phyloP scores from a whole-genome alignment of 495 filamentous ascomycete species.

The Penicillium samsonianum region DNA sequence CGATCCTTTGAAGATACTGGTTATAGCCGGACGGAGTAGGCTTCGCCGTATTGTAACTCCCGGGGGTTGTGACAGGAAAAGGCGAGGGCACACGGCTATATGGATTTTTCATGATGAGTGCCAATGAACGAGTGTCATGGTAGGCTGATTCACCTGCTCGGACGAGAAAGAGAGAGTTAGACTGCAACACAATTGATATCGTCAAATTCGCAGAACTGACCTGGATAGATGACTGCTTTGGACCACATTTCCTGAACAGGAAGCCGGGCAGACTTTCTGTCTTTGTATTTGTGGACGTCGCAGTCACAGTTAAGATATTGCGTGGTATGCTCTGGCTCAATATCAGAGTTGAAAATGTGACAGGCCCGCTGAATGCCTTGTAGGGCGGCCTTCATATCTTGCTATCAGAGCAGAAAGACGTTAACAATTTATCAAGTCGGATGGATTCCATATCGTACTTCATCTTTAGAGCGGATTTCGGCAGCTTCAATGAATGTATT shows the following conservation, averaged over 20 bases:
- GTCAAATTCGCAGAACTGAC: conserved; percentile 22
- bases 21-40: neutral
- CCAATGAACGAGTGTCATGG: neutral
- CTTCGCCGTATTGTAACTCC: neutral
- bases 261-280: conserved; percentile 36
- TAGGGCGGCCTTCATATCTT: conserved; percentile 13
- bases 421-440: neutral
- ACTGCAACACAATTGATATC: neutral
- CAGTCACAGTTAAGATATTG: conserved; percentile 32
- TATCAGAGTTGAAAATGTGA: conserved; percentile 48
- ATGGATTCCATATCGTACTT: neutral
- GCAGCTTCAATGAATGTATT: neutral
- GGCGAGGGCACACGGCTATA: conserved; percentile 33
- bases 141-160: neutral
- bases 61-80: conserved; percentile 23
- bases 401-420: neutral
- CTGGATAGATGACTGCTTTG: conserved; percentile 51
- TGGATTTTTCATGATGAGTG: conserved; percentile 30
- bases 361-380: conserved; percentile 36
- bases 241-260: conserved; percentile 44
- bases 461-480: neutral
- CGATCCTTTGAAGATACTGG: conserved; percentile 31
- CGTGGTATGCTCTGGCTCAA: conserved; percentile 50
- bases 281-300: conserved; percentile 35
- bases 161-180: neutral